phyloP scores from a whole-genome alignment of 108 stramenopile species.

The Stephanodiscus minutulus region DNA sequence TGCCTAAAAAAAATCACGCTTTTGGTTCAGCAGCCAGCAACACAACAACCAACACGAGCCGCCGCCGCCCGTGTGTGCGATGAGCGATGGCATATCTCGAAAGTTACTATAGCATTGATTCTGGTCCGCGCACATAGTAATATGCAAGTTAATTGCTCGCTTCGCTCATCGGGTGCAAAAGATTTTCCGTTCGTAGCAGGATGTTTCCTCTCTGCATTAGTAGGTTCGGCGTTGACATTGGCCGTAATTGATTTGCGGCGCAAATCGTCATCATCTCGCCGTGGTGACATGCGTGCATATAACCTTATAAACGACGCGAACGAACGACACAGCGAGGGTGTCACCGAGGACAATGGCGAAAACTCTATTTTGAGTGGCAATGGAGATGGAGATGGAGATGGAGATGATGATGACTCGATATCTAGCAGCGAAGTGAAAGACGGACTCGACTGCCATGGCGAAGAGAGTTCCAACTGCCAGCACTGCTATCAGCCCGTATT shows the following conservation, averaged over 20 bases:
- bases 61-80: too few relatives aligned
- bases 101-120: too few relatives aligned
- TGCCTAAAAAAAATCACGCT: too few relatives aligned
- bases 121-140: too few relatives aligned
- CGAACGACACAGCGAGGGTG: neutral
- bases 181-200: neutral
- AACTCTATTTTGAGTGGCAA: too few relatives aligned
- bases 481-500: neutral
- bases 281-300: neutral
- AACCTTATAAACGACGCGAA: neutral
- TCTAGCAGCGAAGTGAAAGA: neutral
- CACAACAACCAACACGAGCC: too few relatives aligned
- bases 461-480: neutral
- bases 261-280: slow-evolving; percentile 2
- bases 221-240: slow-evolving; percentile 17
- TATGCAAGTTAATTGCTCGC: too few relatives aligned
- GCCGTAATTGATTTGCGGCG: slow-evolving; percentile 3
- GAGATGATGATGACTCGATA: neutral
- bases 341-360: neutral
- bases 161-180: too few relatives aligned
- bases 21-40: too few relatives aligned
- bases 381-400: neutral
- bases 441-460: neutral
- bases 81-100: too few relatives aligned
- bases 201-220: slow-evolving; percentile 6